Percentiles rank a stretch among this genome's conserved stretches.
phyloP scores from a whole-genome alignment of 768 basidiomycete genomes.

The Floccularia luteovirens region DNA sequence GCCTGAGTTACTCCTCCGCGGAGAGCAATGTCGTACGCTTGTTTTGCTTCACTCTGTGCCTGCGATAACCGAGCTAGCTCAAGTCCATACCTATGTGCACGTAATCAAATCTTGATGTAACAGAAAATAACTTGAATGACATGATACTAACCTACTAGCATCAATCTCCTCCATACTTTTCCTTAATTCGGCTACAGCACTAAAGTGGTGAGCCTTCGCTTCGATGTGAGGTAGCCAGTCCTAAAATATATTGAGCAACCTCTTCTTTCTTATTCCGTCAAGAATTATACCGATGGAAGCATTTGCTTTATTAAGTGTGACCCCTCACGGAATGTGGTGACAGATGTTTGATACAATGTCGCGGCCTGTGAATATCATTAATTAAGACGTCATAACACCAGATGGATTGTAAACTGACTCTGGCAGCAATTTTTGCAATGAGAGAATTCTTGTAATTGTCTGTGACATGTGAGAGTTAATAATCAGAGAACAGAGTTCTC shows the following conservation, averaged over 20 bases:
- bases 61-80: conserved; percentile 75
- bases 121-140: background rate
- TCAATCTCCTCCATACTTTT: conserved; percentile 87
- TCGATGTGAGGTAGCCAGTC: conserved; percentile 77
- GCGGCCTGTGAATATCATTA: conserved; percentile 34
- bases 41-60: conserved; percentile 61
- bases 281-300: conserved; percentile 45
- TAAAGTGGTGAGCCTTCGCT: conserved; percentile 80
- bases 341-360: conserved; percentile 53
- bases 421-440: conserved; percentile 76
- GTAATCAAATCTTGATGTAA: conserved; percentile 8
- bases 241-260: conserved; percentile 26
- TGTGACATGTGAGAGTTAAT: conserved; percentile 14
- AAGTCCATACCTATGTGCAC: conserved; percentile 63
- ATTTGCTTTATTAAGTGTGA: conserved; percentile 32
- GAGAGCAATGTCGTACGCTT: conserved; percentile 60
- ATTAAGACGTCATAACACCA: background rate
- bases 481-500: conserved; percentile 11
- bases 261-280: background rate
- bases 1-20: conserved; percentile 51
- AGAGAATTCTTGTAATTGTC: conserved; percentile 74
- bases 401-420: conserved; percentile 28
- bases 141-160: conserved; percentile 50
- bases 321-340: conserved; percentile 34
- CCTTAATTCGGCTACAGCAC: conserved; percentile 82